Evolutionary conservation across 2,329 filamentous ascomycete genomes (phyloP).

Genomic region (Penicillium sp.): DNA sequence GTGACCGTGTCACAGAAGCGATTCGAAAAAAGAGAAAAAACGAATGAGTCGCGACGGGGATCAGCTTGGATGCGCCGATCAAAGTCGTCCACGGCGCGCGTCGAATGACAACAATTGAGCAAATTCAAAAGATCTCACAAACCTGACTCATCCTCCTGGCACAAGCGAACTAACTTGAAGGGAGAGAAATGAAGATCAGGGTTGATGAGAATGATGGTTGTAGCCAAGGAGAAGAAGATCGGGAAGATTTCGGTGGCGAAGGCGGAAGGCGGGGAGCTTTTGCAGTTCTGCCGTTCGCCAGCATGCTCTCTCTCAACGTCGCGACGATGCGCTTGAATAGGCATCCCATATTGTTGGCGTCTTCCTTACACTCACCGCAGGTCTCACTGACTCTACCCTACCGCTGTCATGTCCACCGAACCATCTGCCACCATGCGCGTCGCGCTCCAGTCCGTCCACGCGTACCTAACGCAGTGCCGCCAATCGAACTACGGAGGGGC

Average conservation of each 20-base stretch:
- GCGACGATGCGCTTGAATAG: constrained; percentile 27
- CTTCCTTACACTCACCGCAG: background rate
- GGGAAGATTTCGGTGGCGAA: constrained; percentile 37
- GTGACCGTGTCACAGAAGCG: constrained; percentile 10
- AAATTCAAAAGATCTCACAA: constrained; percentile 29
- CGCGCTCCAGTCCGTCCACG: constrained; percentile 19
- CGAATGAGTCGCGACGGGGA: constrained; percentile 26
- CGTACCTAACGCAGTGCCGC: constrained; percentile 11
- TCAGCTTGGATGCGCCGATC: constrained; percentile 30
- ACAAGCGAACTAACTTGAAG: constrained; percentile 25
- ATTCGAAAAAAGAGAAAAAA: constrained; percentile 12
- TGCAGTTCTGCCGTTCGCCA: constrained; percentile 13
- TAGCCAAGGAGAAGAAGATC: constrained; percentile 24
- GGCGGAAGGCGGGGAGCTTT: constrained; percentile 30
- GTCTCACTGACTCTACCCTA: constrained; percentile 6
- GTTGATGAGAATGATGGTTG: constrained; percentile 19
- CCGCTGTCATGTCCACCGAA: constrained; percentile 23
- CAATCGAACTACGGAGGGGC: constrained; percentile 21
- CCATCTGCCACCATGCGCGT: constrained; percentile 30
- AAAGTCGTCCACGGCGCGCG: constrained; percentile 32
- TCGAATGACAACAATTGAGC: constrained; percentile 21
- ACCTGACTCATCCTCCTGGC: constrained; percentile 36
- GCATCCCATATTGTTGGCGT: constrained; percentile 9
- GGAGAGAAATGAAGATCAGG: constrained; percentile 27
- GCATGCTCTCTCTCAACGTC: constrained; percentile 5